Percentiles rank a stretch among this genome's conserved stretches.
phyloP scores from a whole-genome alignment of 345 rosid species.

The Punica granatum region DNA sequence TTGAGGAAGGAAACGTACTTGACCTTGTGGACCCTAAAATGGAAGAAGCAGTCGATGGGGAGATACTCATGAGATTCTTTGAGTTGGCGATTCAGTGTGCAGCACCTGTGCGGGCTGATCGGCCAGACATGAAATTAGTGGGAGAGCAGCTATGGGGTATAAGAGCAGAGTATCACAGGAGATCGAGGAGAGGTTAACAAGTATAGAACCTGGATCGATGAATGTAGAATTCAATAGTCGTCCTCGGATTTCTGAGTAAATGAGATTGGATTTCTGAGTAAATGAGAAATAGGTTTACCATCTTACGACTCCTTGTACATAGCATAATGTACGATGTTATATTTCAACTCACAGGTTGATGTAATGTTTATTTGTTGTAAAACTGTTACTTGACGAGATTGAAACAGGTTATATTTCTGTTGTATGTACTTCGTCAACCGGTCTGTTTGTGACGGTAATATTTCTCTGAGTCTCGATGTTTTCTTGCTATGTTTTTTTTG shows the following conservation, averaged over 20 bases:
- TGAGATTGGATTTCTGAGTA: neutral
- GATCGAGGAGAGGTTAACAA: slow-evolving; percentile 20
- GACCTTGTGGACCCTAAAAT: slow-evolving; percentile 57
- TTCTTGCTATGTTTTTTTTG: too few species aligned
- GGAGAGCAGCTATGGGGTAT: slow-evolving; percentile 85
- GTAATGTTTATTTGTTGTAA: neutral
- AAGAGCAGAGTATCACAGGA: slow-evolving; percentile 65
- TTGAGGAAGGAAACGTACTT: slow-evolving; percentile 41
- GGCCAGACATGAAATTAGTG: slow-evolving; percentile 80
- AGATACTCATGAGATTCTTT: slow-evolving; percentile 50
- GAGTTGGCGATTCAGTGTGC: slow-evolving; percentile 81
- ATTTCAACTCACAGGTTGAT: neutral
- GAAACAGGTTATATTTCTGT: neutral
- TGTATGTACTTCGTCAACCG: neutral
- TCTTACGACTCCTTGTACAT: neutral
- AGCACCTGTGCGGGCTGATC: slow-evolving; percentile 63
- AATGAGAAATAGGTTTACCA: neutral
- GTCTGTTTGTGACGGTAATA: neutral
- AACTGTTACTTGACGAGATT: neutral
- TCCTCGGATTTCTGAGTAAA: neutral
- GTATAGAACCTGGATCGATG: neutral
- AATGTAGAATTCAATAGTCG: neutral
- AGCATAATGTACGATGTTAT: neutral
- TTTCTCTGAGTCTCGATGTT: too few species aligned
- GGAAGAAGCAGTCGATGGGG: slow-evolving; percentile 45